phyloP scores from a whole-genome alignment of 352 stramenopile genomes.

The Phytophthora hibernalis region DNA sequence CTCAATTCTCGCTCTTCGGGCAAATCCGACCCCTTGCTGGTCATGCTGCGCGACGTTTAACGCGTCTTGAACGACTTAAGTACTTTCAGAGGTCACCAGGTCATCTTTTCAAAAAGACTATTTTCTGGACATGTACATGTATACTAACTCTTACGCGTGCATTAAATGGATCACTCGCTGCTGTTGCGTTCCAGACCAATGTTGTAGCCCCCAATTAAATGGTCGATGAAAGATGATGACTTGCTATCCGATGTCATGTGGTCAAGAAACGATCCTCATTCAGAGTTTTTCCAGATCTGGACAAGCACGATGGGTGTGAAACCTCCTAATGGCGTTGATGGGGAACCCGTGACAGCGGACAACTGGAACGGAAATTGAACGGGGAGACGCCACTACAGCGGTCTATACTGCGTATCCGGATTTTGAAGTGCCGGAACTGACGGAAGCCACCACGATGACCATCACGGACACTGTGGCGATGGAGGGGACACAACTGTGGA shows the following conservation, averaged over 20 bases:
- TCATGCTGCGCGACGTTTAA: constrained; percentile 22
- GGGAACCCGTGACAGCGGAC: neutral
- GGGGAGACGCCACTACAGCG: neutral
- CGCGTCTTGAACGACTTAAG: no score
- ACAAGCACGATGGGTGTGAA: constrained; percentile 5
- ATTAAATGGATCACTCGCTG: no score
- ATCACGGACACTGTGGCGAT: constrained; percentile 8
- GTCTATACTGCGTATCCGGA: constrained; percentile 13
- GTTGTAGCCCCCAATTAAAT: no score
- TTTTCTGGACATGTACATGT: no score
- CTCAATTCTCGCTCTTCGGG: constrained; percentile 1
- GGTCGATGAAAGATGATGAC: no score
- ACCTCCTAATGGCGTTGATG: neutral
- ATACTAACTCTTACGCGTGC: no score
- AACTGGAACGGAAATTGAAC: constrained; percentile 4
- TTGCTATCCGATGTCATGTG: no score
- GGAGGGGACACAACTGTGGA: neutral
- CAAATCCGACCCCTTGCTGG: constrained; percentile 11
- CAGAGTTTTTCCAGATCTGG: neutral
- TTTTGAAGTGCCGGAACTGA: constrained; percentile 5
- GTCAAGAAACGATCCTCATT: neutral
- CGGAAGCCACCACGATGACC: neutral
- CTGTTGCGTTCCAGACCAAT: no score
- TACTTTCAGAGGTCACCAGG: no score
- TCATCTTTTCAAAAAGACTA: no score